Conservation (phyloP, 2,329 filamentous ascomycete genomes). For the Colletotrichum ledebouriae region DNA sequence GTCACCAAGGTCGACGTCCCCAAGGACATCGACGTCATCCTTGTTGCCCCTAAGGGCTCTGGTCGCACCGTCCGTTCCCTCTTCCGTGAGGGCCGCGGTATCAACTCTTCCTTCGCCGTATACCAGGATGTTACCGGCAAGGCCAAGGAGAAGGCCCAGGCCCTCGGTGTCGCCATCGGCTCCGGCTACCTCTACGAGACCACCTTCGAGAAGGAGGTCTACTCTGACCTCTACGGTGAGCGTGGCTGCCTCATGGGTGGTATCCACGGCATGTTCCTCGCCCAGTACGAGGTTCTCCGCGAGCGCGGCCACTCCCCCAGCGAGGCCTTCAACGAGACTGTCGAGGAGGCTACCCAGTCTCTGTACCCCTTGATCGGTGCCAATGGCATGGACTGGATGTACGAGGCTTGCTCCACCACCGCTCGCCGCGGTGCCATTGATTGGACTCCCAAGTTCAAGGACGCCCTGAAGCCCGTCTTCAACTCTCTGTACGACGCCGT, state of each 20-base stretch:
- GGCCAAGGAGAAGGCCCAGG: constrained; percentile 97
- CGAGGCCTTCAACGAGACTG: constrained; percentile 99
- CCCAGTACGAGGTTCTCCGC: constrained; percentile 99
- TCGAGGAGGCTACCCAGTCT: constrained; percentile 98
- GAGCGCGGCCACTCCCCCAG: constrained; percentile 97
- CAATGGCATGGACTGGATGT: constrained; percentile 99
- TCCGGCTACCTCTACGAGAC: constrained; percentile 99
- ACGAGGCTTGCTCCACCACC: constrained; percentile 98
- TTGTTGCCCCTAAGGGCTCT: constrained; percentile 98
- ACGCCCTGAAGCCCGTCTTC: constrained; percentile 98
- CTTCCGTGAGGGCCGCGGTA: constrained; percentile 99
- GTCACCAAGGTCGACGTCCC: constrained; percentile 99
- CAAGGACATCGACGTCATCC: constrained; percentile 97
- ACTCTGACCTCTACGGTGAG: constrained; percentile 99
- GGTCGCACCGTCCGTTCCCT: constrained; percentile 98
- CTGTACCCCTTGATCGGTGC: constrained; percentile 97
- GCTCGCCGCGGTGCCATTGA: constrained; percentile 98
- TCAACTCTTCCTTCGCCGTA: constrained; percentile 99
- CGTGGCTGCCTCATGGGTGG: constrained; percentile 99
- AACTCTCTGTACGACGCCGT: constrained; percentile 96
- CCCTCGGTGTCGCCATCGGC: constrained; percentile 96
- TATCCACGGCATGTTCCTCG: constrained; percentile 99
- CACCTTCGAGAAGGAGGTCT: constrained; percentile 99
- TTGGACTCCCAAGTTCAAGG: constrained; percentile 98
- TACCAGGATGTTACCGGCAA: constrained; percentile 98